Base-by-base conservation (phyloP, 345 rosid species). In the Corchorus olitorius region DNA sequence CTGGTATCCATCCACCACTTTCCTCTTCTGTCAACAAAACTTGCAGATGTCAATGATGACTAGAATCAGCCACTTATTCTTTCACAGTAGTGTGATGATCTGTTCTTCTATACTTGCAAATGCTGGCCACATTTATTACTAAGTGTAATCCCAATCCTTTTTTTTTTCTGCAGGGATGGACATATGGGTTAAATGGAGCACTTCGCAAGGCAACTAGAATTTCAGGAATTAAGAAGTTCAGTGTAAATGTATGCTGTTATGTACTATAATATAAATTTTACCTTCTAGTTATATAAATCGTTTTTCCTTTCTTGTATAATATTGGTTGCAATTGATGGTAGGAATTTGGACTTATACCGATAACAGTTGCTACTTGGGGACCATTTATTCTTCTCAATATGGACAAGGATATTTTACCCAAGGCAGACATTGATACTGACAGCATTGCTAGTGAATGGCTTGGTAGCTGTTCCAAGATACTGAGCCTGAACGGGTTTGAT, bases 361-460 rank as follows among this genome's bases (percentile, higher is more conserved):
- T 93, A 9, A 78, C 84, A 74, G 94, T 90, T 3, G 92, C 96
- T 64, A 77, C 86, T 34, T 93, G 98, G 97, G 97, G 98, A 46
- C 98, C 99, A 39, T 95, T 93, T 86, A 83, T 93, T 82, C 95
- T 95, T 76, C 89, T 91, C 74, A 93, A 89, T 72, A 67, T 91
- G 55, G 87, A 80, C 12, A 78, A 80, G 58, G 76, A 80, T 73
- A 70, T 14, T 77, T 73, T 65, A 9, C 68, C 54, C 10, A 48
- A 77, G 6, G 80, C 49, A 34, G 87, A 84, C 70, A 80, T 65
- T 80, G 83, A 63, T 15, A 68, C 66, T 75, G 73, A 67, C 35
- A 19, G 8, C 3, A 86, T 87, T 70, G 97, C 82, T 43, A 79
- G 76, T 70, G 93, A 90, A 81, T 93, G 99, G 99, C 94, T 92